Evolutionary conservation across 1,284 basidiomycete species (phyloP), one percentile per base, ranked within the genome.

Genomic region (Cutaneotrichosporon sp.): DNA sequence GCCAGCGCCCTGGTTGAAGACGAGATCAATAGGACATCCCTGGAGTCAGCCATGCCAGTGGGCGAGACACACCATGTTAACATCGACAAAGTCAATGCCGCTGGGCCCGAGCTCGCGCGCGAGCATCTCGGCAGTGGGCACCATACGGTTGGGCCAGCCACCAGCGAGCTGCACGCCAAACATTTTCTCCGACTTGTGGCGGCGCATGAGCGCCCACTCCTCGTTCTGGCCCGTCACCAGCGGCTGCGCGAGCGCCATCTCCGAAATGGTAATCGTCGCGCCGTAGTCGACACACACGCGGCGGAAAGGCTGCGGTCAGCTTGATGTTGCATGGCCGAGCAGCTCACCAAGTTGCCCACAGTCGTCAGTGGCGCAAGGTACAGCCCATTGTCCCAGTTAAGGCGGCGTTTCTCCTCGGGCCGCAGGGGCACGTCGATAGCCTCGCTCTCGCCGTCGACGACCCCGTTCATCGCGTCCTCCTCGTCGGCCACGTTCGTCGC

Each of bases 351-450:
- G 66, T 97, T 97, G 23, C 94, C 93, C 23, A 94, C 91, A 0
- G 93, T 98, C 1, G 94, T 97, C 10, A 98, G 77, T 0, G 94
- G 93, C 0, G 93, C 93, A 1, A 96, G 82, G 75, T 97, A 98
- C 2, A 89, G 87, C 71, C 90, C 89, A 10, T 87, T 88, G 10
- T 79, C 77, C 90, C 92, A 97, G 64, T 89, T 76, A 20, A 98
- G 74, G 23, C 89, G 78, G 68, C 84, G 88, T 79, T 97, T 97
- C 76, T 98, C 94, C 13, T 77, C 71, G 20, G 86, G 84, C 26
- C 89, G 80, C 30, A 83, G 65, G 0, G 83, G 84, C 1, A 71
- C 69, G 44, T 72, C 69, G 40, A 69, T 59, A 4, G 63, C 62
- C 52, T 68, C 71, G 9, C 46, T 54, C 55, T 72, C 66, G 8